A percentile compares a stretch with the other conserved stretches of the same genome.
Evolutionary conservation across 2,329 filamentous ascomycete genomes (phyloP).

Genomic region (Trichoderma arundinaceum): DNA sequence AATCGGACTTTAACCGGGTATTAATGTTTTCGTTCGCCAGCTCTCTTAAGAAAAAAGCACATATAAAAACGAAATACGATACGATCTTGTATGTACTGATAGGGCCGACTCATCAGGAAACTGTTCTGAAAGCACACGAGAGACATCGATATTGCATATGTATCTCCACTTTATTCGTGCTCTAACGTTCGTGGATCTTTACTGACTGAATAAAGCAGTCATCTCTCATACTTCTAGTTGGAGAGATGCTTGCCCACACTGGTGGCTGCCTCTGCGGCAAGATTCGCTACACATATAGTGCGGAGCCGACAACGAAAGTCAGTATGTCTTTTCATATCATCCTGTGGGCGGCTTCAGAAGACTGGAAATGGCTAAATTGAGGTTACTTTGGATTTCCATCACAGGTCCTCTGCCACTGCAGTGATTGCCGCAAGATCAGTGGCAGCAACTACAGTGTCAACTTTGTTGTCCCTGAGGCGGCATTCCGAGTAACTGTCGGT

Average conservation of each 20-base stretch:
- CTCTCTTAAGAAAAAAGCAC: too few species aligned
- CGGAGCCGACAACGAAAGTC: conserved; percentile 2
- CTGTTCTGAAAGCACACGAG: too few species aligned
- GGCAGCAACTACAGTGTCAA: conserved; percentile 14
- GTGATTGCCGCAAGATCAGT: conserved; percentile 15
- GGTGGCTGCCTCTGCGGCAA: conserved; percentile 14
- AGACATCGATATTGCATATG: too few species aligned
- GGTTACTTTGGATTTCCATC: background rate
- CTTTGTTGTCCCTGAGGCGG: background rate
- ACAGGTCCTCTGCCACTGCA: conserved; percentile 12
- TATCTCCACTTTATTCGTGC: too few species aligned
- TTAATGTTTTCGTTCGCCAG: too few species aligned
- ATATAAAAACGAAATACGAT: too few species aligned
- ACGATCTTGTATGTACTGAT: too few species aligned
- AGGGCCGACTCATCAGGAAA: too few species aligned
- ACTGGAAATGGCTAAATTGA: background rate
- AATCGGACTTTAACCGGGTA: background rate
- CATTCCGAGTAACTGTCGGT: background rate
- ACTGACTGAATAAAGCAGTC: too few species aligned
- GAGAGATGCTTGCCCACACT: background rate
- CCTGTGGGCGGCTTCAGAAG: too few species aligned
- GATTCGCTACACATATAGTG: conserved; percentile 5
- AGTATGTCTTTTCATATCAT: background rate
- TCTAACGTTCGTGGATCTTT: too few species aligned
- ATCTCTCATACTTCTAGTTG: too few species aligned